phyloP scores from a whole-genome alignment of 139 green algal genomes.

The Tetradesmus lagerheimii region DNA sequence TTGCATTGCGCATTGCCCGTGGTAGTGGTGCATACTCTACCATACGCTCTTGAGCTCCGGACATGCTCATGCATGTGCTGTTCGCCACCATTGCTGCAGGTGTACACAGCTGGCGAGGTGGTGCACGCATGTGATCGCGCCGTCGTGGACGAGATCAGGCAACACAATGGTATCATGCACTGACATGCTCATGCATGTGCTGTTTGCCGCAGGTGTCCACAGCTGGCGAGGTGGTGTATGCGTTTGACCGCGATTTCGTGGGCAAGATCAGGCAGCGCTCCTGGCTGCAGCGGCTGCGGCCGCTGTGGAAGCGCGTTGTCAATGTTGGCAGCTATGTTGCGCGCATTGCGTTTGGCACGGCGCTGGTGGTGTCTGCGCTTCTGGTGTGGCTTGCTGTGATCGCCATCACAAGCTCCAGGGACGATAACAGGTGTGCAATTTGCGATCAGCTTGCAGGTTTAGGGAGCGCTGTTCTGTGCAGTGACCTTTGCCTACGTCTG shows the following conservation, averaged over 20 bases:
- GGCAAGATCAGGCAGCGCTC: conserved; percentile 69
- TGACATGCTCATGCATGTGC: not conserved
- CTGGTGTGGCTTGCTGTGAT: conserved; percentile 87
- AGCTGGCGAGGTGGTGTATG: conserved; percentile 92
- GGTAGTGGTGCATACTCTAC: too few relatives aligned
- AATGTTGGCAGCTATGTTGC: conserved; percentile 64
- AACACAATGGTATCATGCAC: not conserved
- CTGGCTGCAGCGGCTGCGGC: conserved; percentile 74
- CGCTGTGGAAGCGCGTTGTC: conserved; percentile 56
- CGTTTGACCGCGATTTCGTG: conserved; percentile 78
- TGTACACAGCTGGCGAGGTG: conserved; percentile 88
- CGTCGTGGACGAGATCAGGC: conserved; percentile 71
- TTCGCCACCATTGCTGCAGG: conserved; percentile 56
- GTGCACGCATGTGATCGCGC: conserved; percentile 83
- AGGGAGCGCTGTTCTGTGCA: too few relatives aligned
- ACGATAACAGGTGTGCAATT: conserved; percentile 49
- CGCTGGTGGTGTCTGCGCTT: conserved; percentile 85
- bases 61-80: not conserved
- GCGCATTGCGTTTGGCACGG: conserved; percentile 89
- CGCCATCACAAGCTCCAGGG: conserved; percentile 66
- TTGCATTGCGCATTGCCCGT: too few relatives aligned
- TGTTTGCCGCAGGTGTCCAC: conserved; percentile 80
- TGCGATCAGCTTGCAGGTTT: not conserved
- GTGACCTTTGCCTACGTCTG: too few relatives aligned
- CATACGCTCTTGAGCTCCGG: too few relatives aligned